A percentile compares a stretch with the other conserved stretches of the same genome.
phyloP scores from a whole-genome alignment of 225 moss, liverwort and hornwort species.

The Sphagnum tenellum region DNA sequence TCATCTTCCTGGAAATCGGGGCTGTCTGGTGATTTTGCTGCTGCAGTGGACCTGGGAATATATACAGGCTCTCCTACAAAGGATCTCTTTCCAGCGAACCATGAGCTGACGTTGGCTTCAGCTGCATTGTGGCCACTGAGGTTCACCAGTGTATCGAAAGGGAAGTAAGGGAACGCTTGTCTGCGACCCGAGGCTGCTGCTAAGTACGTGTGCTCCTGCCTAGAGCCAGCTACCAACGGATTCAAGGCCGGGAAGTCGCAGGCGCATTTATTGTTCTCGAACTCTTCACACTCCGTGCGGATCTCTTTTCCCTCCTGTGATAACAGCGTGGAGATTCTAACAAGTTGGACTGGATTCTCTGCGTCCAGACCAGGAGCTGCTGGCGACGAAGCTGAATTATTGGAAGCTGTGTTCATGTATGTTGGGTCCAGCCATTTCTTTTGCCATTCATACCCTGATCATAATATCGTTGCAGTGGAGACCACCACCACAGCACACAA shows the following conservation, averaged over 20 bases:
- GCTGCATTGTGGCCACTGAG: slow-evolving; percentile 13
- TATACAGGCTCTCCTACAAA: slow-evolving; percentile 36
- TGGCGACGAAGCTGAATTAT: not conserved
- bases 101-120: slow-evolving; percentile 7
- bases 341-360: slow-evolving; percentile 12
- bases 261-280: slow-evolving; percentile 12
- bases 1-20: slow-evolving; percentile 23
- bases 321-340: slow-evolving; percentile 6
- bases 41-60: slow-evolving; percentile 8
- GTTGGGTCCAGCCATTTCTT: slow-evolving; percentile 23
- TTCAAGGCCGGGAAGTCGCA: slow-evolving; percentile 30
- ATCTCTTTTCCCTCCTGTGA: slow-evolving; percentile 8
- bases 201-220: slow-evolving; percentile 19
- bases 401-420: slow-evolving; percentile 14
- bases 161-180: slow-evolving; percentile 19
- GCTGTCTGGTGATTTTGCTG: not conserved
- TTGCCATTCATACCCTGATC: slow-evolving; percentile 22
- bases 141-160: slow-evolving; percentile 23
- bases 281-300: slow-evolving; percentile 9
- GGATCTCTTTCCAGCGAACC: slow-evolving; percentile 23
- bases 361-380: not conserved
- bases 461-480: too few relatives aligned
- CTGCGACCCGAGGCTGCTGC: slow-evolving; percentile 17
- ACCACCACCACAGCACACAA: too few relatives aligned
- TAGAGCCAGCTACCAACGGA: slow-evolving; percentile 9